Percentiles rank a stretch among this genome's conserved stretches.
Conservation (phyloP, 768 basidiomycete genomes). For the Pholiota microspora region DNA sequence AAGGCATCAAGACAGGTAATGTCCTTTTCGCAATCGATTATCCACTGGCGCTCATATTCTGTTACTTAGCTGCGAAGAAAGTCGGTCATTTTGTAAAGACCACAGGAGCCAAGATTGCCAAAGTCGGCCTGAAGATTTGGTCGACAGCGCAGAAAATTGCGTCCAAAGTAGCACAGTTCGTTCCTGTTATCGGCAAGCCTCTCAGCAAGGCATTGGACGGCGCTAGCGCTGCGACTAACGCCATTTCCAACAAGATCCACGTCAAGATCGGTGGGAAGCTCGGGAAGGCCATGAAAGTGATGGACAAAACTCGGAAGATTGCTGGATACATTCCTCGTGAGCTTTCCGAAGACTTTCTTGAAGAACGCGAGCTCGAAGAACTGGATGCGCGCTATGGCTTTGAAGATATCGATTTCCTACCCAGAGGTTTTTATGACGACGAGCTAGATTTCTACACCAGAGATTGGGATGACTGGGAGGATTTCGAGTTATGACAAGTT, state of each 20-base stretch:
- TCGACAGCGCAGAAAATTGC: constrained; percentile 2
- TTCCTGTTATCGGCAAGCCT: constrained; percentile 11
- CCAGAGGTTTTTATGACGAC: not conserved
- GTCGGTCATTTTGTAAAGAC: constrained; percentile 8
- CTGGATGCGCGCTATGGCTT: not conserved
- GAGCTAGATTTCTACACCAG: not conserved
- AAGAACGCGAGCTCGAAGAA: not conserved
- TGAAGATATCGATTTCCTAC: not conserved
- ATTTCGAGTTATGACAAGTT: too few species aligned
- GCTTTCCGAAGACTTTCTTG: not conserved
- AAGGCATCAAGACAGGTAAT: constrained; percentile 1
- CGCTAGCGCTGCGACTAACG: constrained; percentile 1
- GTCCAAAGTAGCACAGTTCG: constrained; percentile 9
- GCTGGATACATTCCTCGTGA: constrained; percentile 1
- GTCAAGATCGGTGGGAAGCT: constrained; percentile 7
- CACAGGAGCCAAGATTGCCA: constrained; percentile 14
- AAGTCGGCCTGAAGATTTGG: constrained; percentile 13
- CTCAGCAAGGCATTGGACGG: constrained; percentile 8
- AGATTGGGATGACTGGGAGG: not conserved
- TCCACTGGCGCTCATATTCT: not conserved
- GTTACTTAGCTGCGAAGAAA: constrained; percentile 1
- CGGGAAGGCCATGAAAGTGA: constrained; percentile 1
- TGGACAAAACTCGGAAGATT: constrained; percentile 4
- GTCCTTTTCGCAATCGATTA: not conserved
- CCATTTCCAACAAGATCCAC: constrained; percentile 8